These are phyloP conservation scores for Murraya paniculata DNA, from an alignment of 345 rosid species.

Conservation along the genomic window DNA sequence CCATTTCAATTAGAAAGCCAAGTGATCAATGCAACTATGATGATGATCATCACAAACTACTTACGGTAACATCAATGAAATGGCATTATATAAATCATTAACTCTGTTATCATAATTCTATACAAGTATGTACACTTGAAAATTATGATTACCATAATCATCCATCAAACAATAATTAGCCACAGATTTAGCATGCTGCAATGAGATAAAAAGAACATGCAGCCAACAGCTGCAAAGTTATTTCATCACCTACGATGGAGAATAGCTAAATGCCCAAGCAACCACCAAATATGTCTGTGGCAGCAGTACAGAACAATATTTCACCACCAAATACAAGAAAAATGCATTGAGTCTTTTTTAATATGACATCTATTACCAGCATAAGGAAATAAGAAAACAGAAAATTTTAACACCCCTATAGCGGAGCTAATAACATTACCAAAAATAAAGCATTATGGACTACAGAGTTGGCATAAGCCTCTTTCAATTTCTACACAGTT, in stretches of 20 bases:
- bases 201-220: neutral
- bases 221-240: neutral
- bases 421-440: neutral
- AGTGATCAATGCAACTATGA: neutral
- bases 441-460: neutral
- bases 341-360: neutral
- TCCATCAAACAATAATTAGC: neutral
- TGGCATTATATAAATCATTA: neutral
- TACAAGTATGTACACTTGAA: neutral
- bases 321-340: neutral
- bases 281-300: neutral
- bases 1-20: neutral
- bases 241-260: neutral
- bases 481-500: neutral
- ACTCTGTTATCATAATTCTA: neutral
- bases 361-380: neutral
- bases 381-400: neutral
- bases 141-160: neutral
- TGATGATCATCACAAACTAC: neutral
- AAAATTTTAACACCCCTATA: neutral
- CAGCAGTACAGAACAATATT: neutral
- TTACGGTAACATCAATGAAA: neutral
- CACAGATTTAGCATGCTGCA: neutral
- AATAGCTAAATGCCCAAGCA: neutral
- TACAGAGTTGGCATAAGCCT: neutral